Percentiles rank a stretch among this genome's conserved stretches.
Evolutionary conservation across 129 eudicot species (phyloP).

Genomic region (Chrysanthemum lavandulifolium): DNA sequence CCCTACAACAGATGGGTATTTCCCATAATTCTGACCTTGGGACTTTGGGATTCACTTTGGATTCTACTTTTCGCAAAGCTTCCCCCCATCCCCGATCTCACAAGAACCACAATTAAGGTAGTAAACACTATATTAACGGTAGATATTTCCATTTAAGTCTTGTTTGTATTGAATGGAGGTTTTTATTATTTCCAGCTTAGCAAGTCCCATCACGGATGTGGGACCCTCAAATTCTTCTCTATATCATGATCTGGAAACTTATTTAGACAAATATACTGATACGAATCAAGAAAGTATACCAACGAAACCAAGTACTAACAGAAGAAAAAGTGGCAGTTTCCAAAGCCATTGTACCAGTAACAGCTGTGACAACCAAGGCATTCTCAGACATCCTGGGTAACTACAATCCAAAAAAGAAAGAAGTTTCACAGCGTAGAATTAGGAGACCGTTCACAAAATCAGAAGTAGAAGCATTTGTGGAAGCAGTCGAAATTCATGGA

Average conservation of each 20-base stretch:
- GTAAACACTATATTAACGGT: background rate
- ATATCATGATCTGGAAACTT: slow-evolving; percentile 25
- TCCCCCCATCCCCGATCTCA: slow-evolving; percentile 24
- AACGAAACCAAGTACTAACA: slow-evolving; percentile 23
- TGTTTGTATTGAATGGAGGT: background rate
- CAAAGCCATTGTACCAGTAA: slow-evolving; percentile 44
- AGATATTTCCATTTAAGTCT: slow-evolving; percentile 4
- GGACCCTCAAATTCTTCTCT: slow-evolving; percentile 27
- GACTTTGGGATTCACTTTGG: slow-evolving; percentile 62
- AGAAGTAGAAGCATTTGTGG: slow-evolving; percentile 93
- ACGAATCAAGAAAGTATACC: slow-evolving; percentile 31
- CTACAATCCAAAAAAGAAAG: slow-evolving; percentile 44
- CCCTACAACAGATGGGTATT: slow-evolving; percentile 77
- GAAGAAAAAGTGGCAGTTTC: slow-evolving; percentile 40
- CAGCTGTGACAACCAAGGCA: background rate
- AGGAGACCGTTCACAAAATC: slow-evolving; percentile 76
- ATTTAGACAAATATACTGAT: slow-evolving; percentile 31
- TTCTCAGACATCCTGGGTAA: slow-evolving; percentile 25
- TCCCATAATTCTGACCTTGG: slow-evolving; percentile 37
- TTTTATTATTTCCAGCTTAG: slow-evolving; percentile 38
- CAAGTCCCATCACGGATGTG: slow-evolving; percentile 32
- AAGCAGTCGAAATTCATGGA: slow-evolving; percentile 86
- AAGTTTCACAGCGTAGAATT: slow-evolving; percentile 57
- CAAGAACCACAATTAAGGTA: slow-evolving; percentile 48
- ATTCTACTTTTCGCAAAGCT: slow-evolving; percentile 47